Evolutionary conservation across 2,329 filamentous ascomycete genomes (phyloP), one percentile per base, ranked within the genome.

Genomic region (Grosmannia penicillata): DNA sequence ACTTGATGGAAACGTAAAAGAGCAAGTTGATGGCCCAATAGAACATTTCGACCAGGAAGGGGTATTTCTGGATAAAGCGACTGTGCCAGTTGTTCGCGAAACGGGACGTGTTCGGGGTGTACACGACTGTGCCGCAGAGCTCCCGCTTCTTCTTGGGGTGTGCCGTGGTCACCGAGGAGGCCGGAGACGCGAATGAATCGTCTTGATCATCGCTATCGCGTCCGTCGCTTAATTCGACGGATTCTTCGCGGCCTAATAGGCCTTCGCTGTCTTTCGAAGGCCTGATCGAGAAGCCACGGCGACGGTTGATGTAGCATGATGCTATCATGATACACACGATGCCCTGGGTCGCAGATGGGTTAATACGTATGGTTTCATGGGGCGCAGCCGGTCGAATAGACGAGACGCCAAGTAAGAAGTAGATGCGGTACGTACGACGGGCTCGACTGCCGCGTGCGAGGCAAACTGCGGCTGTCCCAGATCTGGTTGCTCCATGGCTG

Each of bases 1-100:
- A 66, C 8, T 73, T 77, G 53, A 74, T 59, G 27, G 68, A 63
- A 15, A 37, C 27, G 56, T 81, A 81, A 51, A 78, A 75, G 33
- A 67, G 61, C 45, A 76, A 70, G 49, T 75, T 79, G 47, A 81
- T 63, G 31, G 68, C 63, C 77, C 77, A 82, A 58, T 82, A 82
- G 53, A 81, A 80, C 74, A 82, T 81, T 54, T 82, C 77, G 35
- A 82, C 66, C 39, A 82, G 54, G 51, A 82, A 82, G 5, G 78
- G 77, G 46, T 75, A 76, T 47, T 74, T 75, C 48, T 73, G 66
- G 35, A 78, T 56, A 37, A 78, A 59, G 21, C 72, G 63, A 42
- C 69, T 75, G 53, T 77, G 73, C 31, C 70, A 49, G 49, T 76
- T 58, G 39, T 66, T 57, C 36, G 65, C 60, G 53, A 76, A 78